Conservation (phyloP, 2,329 filamentous ascomycete species). For the Aureobasidium sp. region DNA sequence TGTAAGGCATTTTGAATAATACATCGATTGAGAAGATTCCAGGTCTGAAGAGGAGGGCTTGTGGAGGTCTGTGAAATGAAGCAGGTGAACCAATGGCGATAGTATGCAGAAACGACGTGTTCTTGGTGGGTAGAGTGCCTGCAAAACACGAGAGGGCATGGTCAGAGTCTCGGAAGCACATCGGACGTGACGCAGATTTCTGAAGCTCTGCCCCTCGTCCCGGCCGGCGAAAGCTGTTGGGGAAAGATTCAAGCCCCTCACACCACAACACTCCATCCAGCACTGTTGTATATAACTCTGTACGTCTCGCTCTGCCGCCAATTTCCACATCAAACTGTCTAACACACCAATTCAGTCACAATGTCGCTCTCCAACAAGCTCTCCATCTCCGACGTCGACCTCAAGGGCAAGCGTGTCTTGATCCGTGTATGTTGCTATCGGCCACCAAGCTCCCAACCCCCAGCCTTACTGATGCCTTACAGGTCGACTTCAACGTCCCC, state of each 20-base stretch:
- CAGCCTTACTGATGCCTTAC: constrained; percentile 13
- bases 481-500: constrained; percentile 99
- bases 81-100: not conserved
- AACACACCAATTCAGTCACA: constrained; percentile 26
- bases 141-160: not conserved
- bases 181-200: constrained; percentile 12
- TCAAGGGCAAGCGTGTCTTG: constrained; percentile 97
- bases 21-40: not conserved
- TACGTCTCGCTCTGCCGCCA: not conserved
- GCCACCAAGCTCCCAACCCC: constrained; percentile 13
- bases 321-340: not conserved
- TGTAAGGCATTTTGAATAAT: not conserved
- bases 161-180: not conserved
- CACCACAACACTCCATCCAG: constrained; percentile 5
- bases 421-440: constrained; percentile 67
- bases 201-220: constrained; percentile 10
- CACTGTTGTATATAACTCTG: constrained; percentile 7
- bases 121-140: not conserved
- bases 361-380: constrained; percentile 99
- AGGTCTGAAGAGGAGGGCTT: too few species aligned
- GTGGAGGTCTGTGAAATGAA: not conserved
- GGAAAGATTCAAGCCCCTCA: constrained; percentile 13
- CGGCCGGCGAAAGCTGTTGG: constrained; percentile 10
- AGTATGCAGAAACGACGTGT: not conserved
- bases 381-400: constrained; percentile 88